These are phyloP conservation scores for Darksidea phi DNA, from an alignment of 495 filamentous ascomycete genomes.

Conservation along the genomic window DNA sequence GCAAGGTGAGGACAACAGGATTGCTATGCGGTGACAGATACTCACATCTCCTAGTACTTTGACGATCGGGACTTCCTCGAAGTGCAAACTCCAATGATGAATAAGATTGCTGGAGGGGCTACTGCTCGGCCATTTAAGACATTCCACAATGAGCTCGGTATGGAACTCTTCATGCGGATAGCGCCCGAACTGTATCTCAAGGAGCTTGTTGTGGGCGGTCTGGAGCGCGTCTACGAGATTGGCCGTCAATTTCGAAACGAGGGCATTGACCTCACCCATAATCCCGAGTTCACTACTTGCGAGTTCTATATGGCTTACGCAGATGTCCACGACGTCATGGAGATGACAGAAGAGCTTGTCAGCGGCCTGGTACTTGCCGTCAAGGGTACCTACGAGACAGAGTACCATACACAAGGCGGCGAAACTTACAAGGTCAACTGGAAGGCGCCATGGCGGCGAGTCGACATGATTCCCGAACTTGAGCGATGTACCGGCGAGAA, in stretches of 20 bases:
- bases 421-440: conserved; percentile 90
- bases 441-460: conserved; percentile 86
- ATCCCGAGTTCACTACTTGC: conserved; percentile 96
- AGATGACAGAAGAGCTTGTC: conserved; percentile 90
- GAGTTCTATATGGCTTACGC: conserved; percentile 98
- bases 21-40: no score
- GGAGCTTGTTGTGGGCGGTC: conserved; percentile 88
- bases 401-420: conserved; percentile 76
- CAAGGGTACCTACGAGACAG: conserved; percentile 80
- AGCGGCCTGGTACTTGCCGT: conserved; percentile 88
- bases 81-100: conserved; percentile 98
- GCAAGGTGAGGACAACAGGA: conserved; percentile 43
- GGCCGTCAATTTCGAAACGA: conserved; percentile 93
- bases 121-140: conserved; percentile 95
- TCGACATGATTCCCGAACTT: conserved; percentile 95
- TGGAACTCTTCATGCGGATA: conserved; percentile 86
- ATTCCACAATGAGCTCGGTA: conserved; percentile 89
- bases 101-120: conserved; percentile 89
- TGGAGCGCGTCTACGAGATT: conserved; percentile 90
- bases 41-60: conserved; percentile 55
- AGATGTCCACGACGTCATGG: conserved; percentile 90
- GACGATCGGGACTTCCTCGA: conserved; percentile 83
- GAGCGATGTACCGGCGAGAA: conserved; percentile 87
- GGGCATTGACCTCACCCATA: conserved; percentile 94
- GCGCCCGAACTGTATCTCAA: conserved; percentile 96